Percentiles rank a stretch among this genome's conserved stretches.
Conservation (phyloP, 2,329 filamentous ascomycete species). For the Ascochyta fabae region DNA sequence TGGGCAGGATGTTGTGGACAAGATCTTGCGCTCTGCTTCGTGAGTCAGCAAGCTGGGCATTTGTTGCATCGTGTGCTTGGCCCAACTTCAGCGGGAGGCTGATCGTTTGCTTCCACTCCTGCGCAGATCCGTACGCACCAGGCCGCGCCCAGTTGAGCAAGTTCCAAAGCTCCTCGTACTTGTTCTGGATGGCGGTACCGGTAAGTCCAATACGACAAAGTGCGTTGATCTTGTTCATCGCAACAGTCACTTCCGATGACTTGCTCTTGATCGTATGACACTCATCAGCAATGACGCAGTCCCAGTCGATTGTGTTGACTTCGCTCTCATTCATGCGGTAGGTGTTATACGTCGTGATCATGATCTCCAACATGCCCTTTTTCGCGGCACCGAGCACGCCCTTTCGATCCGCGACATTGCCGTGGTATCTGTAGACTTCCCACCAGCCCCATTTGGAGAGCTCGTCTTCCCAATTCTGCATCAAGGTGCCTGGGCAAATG, state of each 20-base stretch:
- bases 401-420: slow-evolving; percentile 66
- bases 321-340: slow-evolving; percentile 78
- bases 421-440: slow-evolving; percentile 84
- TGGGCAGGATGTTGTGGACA: slow-evolving; percentile 83
- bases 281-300: slow-evolving; percentile 92
- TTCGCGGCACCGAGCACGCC: slow-evolving; percentile 74
- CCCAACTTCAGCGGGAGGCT: slow-evolving; percentile 81
- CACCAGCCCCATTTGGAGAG: slow-evolving; percentile 94
- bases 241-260: slow-evolving; percentile 76
- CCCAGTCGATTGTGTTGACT: slow-evolving; percentile 89
- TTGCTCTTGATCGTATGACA: slow-evolving; percentile 88
- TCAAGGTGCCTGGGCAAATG: slow-evolving; percentile 85
- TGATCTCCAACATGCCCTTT: slow-evolving; percentile 80
- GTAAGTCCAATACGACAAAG: slow-evolving; percentile 92
- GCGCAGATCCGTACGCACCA: slow-evolving; percentile 69
- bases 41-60: slow-evolving; percentile 79
- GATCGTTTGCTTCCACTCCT: slow-evolving; percentile 80
- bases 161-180: slow-evolving; percentile 96
- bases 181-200: slow-evolving; percentile 96
- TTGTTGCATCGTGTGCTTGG: slow-evolving; percentile 89
- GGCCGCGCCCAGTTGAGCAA: slow-evolving; percentile 96
- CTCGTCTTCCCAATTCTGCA: slow-evolving; percentile 91
- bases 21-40: slow-evolving; percentile 83
- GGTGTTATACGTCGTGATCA: slow-evolving; percentile 93
- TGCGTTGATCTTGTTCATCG: slow-evolving; percentile 89